A percentile compares a stretch with the other conserved stretches of the same genome.
Conservation (phyloP, 257 asterid species). For the Lithospermum erythrorhizon region DNA sequence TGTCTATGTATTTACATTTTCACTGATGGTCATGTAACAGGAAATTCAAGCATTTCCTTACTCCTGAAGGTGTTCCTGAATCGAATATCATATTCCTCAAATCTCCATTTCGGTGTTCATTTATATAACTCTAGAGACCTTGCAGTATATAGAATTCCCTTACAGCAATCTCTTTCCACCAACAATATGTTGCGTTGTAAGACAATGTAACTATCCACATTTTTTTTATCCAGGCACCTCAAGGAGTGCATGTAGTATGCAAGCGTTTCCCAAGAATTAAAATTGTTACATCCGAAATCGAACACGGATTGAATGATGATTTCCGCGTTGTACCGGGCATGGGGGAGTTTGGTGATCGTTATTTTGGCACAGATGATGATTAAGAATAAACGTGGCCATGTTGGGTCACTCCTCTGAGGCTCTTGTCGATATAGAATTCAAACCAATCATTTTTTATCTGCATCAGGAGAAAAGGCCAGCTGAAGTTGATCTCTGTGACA, state of each 20-base stretch:
- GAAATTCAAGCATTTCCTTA: conserved; percentile 80
- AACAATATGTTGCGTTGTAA: background rate
- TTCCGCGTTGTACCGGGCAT: conserved; percentile 94
- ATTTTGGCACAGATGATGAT: conserved; percentile 77
- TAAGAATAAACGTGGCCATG: background rate
- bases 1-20: no score
- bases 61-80: conserved; percentile 91
- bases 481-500: background rate
- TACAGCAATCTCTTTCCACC: no score
- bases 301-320: conserved; percentile 71
- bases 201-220: no score
- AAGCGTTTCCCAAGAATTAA: conserved; percentile 77
- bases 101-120: conserved; percentile 61
- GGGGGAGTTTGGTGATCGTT: conserved; percentile 97
- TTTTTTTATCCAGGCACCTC: conserved; percentile 59
- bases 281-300: conserved; percentile 98
- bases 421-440: background rate
- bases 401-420: background rate
- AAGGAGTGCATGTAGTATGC: conserved; percentile 91
- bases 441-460: background rate
- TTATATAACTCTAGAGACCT: background rate
- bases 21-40: conserved; percentile 18
- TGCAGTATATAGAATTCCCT: background rate
- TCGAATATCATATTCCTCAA: conserved; percentile 86
- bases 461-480: background rate